Evolutionary conservation across 2,329 filamentous ascomycete genomes (phyloP).

Genomic region (Paracamarosporium sp.): DNA sequence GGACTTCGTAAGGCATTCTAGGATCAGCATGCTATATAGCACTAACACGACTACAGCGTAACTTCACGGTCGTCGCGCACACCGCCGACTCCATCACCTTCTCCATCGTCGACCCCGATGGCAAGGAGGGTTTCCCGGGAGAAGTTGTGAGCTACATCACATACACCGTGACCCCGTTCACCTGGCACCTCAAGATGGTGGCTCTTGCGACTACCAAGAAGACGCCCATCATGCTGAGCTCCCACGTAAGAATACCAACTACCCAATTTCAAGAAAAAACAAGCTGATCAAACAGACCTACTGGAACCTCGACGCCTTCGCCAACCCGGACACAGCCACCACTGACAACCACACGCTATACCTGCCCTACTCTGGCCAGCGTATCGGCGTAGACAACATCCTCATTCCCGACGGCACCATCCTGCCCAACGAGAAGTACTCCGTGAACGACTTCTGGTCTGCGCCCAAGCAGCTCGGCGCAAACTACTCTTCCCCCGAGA

Average conservation of each 20-base stretch:
- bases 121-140: slow-evolving; percentile 78
- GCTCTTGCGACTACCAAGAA: slow-evolving; percentile 74
- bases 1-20: slow-evolving; percentile 62
- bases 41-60: slow-evolving; percentile 54
- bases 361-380: slow-evolving; percentile 74
- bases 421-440: slow-evolving; percentile 68
- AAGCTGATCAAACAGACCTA: slow-evolving; percentile 62
- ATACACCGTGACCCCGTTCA: slow-evolving; percentile 70
- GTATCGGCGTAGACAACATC: slow-evolving; percentile 68
- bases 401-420: slow-evolving; percentile 64
- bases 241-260: slow-evolving; percentile 59
- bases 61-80: slow-evolving; percentile 77
- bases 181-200: slow-evolving; percentile 77
- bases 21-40: not conserved
- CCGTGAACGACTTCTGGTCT: slow-evolving; percentile 84
- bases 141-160: slow-evolving; percentile 77
- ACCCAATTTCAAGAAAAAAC: not conserved
- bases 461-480: slow-evolving; percentile 79
- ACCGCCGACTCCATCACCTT: slow-evolving; percentile 75
- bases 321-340: slow-evolving; percentile 71
- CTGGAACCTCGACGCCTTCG: slow-evolving; percentile 84
- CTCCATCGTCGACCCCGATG: slow-evolving; percentile 74
- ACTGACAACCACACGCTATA: slow-evolving; percentile 75
- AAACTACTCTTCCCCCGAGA: slow-evolving; percentile 67
- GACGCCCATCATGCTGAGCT: slow-evolving; percentile 83